phyloP scores from a whole-genome alignment of 805 yeast species.

The Candida railenensis region DNA sequence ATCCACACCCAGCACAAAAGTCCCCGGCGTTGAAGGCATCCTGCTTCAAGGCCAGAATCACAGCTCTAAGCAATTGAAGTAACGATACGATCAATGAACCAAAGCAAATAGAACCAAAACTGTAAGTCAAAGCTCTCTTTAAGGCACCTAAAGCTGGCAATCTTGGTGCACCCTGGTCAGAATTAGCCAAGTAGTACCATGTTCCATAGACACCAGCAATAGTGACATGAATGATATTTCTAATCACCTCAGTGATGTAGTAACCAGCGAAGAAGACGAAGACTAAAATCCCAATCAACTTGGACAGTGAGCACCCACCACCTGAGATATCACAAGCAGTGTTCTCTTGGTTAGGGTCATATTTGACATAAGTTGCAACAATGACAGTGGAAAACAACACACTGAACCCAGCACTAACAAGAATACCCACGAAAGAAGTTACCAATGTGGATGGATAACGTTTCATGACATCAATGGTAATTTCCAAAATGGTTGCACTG shows the following conservation, averaged over 20 bases:
- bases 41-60: constrained; percentile 51
- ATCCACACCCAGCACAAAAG: constrained; percentile 50
- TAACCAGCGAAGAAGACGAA: constrained; percentile 81
- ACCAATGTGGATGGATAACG: constrained; percentile 67
- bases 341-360: constrained; percentile 54
- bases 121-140: constrained; percentile 75
- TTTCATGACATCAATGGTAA: constrained; percentile 76
- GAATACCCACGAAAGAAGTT: constrained; percentile 59
- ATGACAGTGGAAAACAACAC: constrained; percentile 65
- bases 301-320: constrained; percentile 52
- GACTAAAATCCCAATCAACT: constrained; percentile 67
- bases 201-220: constrained; percentile 85
- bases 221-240: constrained; percentile 76
- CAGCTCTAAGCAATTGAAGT: constrained; percentile 63
- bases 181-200: constrained; percentile 80
- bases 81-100: constrained; percentile 75
- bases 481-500: constrained; percentile 65
- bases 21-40: constrained; percentile 53
- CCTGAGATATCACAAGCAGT: constrained; percentile 56
- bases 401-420: constrained; percentile 61
- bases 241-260: constrained; percentile 77
- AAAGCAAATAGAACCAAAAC: constrained; percentile 87
- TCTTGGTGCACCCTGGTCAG: constrained; percentile 76
- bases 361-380: constrained; percentile 76
- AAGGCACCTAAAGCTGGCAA: constrained; percentile 82